Evolutionary conservation across 441 rosid species (phyloP), one percentile per base, ranked within the genome.

Genomic region (Codiaeum variegatum): DNA sequence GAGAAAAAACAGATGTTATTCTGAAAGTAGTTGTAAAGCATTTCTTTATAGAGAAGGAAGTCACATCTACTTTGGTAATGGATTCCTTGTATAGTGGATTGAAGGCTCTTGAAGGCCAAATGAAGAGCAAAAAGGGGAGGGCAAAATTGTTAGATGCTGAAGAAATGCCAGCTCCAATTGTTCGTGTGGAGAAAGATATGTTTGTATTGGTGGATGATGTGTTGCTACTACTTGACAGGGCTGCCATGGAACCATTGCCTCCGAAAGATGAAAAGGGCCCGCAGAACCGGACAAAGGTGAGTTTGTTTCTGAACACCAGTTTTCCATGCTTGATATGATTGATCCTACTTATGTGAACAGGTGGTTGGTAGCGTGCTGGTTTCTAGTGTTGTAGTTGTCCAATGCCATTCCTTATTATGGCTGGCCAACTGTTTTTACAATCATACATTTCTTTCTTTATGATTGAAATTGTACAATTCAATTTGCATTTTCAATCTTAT

Each of bases 11-110:
- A 73, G 92, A 92, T 69, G 88, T 78, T 67, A 85, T 94, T 77
- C 85, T 92, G 74, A 94, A 90, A 87, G 88, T 87, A 80, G 91
- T 89, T 73, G 95, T 88, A 58, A 95, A 93, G 61, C 92, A 93
- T 79, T 89, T 91, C 83, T 92, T 94, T 79, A 83, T 89, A 74
- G 98, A 95, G 82, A 93, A 95, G 85, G 98, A 94, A 87, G 98
- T 94, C 70, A 84, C 97, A 58, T 94, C 98, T 67, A 92, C 98
- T 70, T 87, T 91, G 91, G 97, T 92, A 46, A 92, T 92, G 98
- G 98, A 95, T 86, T 93, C 96, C 87, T 83, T 91, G 81, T 86
- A 94, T 75, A 92, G 94, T 78, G 96, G 96, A 67, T 79, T 88
- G 82, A 95, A 91, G 85, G 93, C 97, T 80, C 97, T 89, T 71